phyloP scores from a whole-genome alignment of 495 filamentous ascomycete genomes.

The Penicillium malachiteum region DNA sequence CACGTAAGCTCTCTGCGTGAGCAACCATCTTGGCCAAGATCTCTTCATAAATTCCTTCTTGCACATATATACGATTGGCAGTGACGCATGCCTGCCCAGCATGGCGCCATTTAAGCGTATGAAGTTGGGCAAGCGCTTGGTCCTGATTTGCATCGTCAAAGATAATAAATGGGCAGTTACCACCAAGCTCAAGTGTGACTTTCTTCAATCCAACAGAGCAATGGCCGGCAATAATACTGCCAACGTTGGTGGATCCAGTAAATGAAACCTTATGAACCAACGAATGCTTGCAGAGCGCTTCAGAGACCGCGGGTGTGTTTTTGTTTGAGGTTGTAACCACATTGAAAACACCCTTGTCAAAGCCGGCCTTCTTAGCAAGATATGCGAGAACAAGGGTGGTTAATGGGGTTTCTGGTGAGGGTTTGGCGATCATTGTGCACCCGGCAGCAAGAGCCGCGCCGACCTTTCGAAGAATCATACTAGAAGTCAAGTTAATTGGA shows the following conservation, averaged over 20 bases:
- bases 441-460: slow-evolving; percentile 62
- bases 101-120: slow-evolving; percentile 52
- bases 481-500: too few relatives aligned
- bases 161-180: slow-evolving; percentile 65
- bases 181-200: slow-evolving; percentile 18
- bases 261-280: slow-evolving; percentile 64
- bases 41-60: slow-evolving; percentile 23
- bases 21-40: background rate
- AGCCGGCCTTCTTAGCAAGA: slow-evolving; percentile 57
- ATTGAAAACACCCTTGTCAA: slow-evolving; percentile 63
- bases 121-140: slow-evolving; percentile 47
- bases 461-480: slow-evolving; percentile 61
- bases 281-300: slow-evolving; percentile 54
- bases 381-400: slow-evolving; percentile 55
- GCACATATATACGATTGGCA: slow-evolving; percentile 62
- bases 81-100: slow-evolving; percentile 62
- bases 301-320: slow-evolving; percentile 55
- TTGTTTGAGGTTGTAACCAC: slow-evolving; percentile 55
- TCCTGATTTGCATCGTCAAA: slow-evolving; percentile 65
- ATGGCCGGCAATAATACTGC: slow-evolving; percentile 17
- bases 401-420: slow-evolving; percentile 51
- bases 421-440: slow-evolving; percentile 54
- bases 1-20: background rate
- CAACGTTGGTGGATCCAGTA: slow-evolving; percentile 47
- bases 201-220: slow-evolving; percentile 49